These are phyloP conservation scores for Globisporangium solare DNA, from an alignment of 352 stramenopile genomes.

Conservation along the genomic window DNA sequence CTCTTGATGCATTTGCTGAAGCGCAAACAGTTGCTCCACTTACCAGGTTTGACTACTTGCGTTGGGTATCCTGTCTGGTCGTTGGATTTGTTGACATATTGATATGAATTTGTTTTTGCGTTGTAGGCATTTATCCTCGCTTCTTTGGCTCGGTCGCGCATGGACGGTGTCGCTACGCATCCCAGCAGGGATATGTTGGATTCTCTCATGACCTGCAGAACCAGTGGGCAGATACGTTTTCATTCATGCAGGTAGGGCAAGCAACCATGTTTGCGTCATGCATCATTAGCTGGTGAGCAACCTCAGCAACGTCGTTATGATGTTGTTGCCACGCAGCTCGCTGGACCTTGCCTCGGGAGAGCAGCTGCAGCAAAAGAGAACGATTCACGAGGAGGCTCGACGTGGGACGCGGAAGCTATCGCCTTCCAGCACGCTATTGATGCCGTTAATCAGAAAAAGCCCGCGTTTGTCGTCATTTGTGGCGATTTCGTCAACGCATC, in stretches of 20 bases:
- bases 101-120: not conserved
- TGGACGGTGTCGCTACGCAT: slow-evolving; percentile 59
- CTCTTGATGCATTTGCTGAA: slow-evolving; percentile 79
- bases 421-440: slow-evolving; percentile 44
- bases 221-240: slow-evolving; percentile 60
- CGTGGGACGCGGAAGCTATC: slow-evolving; percentile 34
- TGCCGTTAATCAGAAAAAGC: slow-evolving; percentile 40
- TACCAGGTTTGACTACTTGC: slow-evolving; percentile 27
- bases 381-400: slow-evolving; percentile 36
- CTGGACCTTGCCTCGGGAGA: slow-evolving; percentile 41
- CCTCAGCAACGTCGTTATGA: not conserved
- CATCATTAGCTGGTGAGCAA: too few species aligned
- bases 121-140: slow-evolving; percentile 56
- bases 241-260: slow-evolving; percentile 64
- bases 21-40: slow-evolving; percentile 65
- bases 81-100: too few species aligned
- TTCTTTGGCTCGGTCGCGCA: slow-evolving; percentile 51
- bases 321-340: slow-evolving; percentile 28
- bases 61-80: too few species aligned
- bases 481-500: slow-evolving; percentile 52
- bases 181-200: slow-evolving; percentile 50
- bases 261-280: not conserved
- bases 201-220: slow-evolving; percentile 72
- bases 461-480: slow-evolving; percentile 64
- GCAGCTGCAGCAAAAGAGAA: slow-evolving; percentile 24